These are phyloP conservation scores for Tricholoma flavovirens DNA, from an alignment of 768 basidiomycete genomes.

Conservation along the genomic window DNA sequence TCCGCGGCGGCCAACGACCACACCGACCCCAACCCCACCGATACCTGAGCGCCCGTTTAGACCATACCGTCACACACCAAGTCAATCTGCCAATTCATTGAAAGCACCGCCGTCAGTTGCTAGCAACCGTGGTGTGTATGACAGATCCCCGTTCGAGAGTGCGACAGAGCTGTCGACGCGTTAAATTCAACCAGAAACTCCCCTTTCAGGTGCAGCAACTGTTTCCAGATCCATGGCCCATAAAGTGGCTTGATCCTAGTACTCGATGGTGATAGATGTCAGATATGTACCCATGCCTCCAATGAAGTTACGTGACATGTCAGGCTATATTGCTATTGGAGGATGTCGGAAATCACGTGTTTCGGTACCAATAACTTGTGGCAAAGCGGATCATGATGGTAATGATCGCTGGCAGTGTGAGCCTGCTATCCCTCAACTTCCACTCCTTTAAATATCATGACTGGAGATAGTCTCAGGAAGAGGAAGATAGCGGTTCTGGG, in stretches of 20 bases:
- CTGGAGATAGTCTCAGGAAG: constrained; percentile 51
- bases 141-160: constrained; percentile 64
- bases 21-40: constrained; percentile 32
- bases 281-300: not conserved
- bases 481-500: constrained; percentile 89
- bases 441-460: constrained; percentile 12
- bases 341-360: not conserved
- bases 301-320: not conserved
- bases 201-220: constrained; percentile 67
- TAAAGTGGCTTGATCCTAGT: not conserved
- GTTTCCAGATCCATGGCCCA: constrained; percentile 48
- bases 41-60: constrained; percentile 41
- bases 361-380: not conserved
- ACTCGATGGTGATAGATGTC: not conserved
- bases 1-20: constrained; percentile 41
- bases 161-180: constrained; percentile 37
- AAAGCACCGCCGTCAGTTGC: constrained; percentile 28
- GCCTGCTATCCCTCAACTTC: constrained; percentile 3
- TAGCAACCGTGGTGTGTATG: constrained; percentile 27
- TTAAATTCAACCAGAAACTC: constrained; percentile 58
- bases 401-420: not conserved
- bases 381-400: not conserved
- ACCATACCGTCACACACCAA: constrained; percentile 13
- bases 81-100: constrained; percentile 13
- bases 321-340: not conserved